These are phyloP conservation scores for Adansonia grandidieri DNA, from an alignment of 441 rosid species.

Conservation along the genomic window DNA sequence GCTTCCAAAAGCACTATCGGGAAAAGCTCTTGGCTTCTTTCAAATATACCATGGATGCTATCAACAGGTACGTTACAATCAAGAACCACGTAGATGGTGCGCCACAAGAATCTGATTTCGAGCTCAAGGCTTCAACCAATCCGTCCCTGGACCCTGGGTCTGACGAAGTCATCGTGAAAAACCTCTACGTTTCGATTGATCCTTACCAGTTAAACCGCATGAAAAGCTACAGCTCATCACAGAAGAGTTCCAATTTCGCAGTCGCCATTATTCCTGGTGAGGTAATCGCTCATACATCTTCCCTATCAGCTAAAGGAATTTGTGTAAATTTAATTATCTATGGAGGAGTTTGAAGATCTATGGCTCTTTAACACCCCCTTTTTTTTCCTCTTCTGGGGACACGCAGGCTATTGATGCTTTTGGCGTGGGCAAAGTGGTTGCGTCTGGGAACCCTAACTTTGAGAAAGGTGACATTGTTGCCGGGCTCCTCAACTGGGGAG, in stretches of 20 bases:
- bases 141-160: slow-evolving; percentile 36
- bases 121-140: slow-evolving; percentile 33
- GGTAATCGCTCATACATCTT: neutral
- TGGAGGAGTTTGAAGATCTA: neutral
- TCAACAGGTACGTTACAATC: slow-evolving; percentile 39
- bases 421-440: slow-evolving; percentile 62
- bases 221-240: slow-evolving; percentile 48
- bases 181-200: slow-evolving; percentile 53
- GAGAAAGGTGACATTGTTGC: slow-evolving; percentile 52
- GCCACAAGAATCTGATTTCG: slow-evolving; percentile 50
- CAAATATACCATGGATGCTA: slow-evolving; percentile 41
- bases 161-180: slow-evolving; percentile 41
- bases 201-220: slow-evolving; percentile 58
- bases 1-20: neutral
- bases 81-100: slow-evolving; percentile 44
- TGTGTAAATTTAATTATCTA: neutral
- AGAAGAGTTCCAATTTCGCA: slow-evolving; percentile 20
- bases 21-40: neutral
- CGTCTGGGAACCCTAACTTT: slow-evolving; percentile 49
- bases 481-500: slow-evolving; percentile 59
- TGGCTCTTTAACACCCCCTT: neutral
- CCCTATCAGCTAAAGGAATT: neutral
- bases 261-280: slow-evolving; percentile 23
- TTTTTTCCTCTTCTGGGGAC: neutral
- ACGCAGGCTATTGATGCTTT: slow-evolving; percentile 47